Evolutionary conservation across 805 yeast species (phyloP), one percentile per base, ranked within the genome.

Genomic region (Jamesozyma piceae): DNA sequence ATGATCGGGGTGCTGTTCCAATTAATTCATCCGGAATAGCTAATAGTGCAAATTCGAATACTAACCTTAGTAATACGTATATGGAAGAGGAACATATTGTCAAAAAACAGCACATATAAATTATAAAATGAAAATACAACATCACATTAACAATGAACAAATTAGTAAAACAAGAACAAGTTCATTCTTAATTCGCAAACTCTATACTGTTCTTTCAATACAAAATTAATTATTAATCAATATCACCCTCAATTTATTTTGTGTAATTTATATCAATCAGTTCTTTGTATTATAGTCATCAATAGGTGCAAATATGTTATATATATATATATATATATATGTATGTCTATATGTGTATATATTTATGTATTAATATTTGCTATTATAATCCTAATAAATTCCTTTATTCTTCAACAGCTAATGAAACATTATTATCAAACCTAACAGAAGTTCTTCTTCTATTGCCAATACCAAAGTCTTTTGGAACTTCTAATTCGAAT

Each of bases 401-500:
- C n/a, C 20, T 31, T 41, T 43, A 55, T 30, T 59, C 60, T 46
- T 68, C 66, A 9, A 62, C 63, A 5, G 75, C 75, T n/a, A 76
- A 71, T 28, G 72, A 64, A 9, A 80, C 85, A 44, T 71, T 69
- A 43, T 76, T 81, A 49, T 78, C 80, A 51, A 80, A 80, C 49
- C 85, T 65, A 2, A 80, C 85, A 4, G 82, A 76, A 48, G 79
- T 77, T 54, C 83, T 66, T 62, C 85, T 69, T 60, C 68, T 47
- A 34, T 55, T 48, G 28, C 53, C 46, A 2, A 48, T 48, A 15
- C 47, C 49, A 20, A 50, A 37, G 30, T 60, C 54, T 2, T 58
- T 61, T 1, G 78, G 80, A 2, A 67, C 57, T 13, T 60, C 69
- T 22, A 77, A 55, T 34, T 77, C 82, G 43, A 77, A 66, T 39